Evolutionary conservation across 2,329 filamentous ascomycete species (phyloP).

Genomic region (Sporothrix dimorphospora): DNA sequence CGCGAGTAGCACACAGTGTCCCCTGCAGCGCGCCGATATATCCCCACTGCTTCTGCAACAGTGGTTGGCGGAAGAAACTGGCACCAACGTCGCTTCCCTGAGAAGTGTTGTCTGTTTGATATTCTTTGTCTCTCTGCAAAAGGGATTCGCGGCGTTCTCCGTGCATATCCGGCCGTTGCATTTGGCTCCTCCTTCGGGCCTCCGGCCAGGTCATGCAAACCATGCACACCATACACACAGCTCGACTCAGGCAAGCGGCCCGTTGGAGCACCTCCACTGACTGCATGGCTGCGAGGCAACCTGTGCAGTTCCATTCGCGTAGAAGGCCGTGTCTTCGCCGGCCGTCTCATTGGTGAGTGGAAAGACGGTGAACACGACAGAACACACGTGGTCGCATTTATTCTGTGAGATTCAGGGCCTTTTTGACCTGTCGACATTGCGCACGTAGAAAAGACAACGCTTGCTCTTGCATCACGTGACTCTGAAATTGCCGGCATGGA

Average conservation of each 20-base stretch:
- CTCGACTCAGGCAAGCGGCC: not conserved
- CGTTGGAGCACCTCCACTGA: not conserved
- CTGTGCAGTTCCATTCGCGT: conserved; percentile 1
- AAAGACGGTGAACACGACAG: conserved; percentile 11
- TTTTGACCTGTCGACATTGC: not conserved
- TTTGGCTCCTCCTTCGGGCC: not conserved
- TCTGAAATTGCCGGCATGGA: conserved; percentile 18
- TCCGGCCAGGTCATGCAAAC: not conserved
- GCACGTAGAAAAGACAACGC: not conserved
- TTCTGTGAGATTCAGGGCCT: not conserved
- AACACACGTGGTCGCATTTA: not conserved
- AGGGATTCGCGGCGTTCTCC: not conserved
- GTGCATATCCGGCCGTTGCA: not conserved
- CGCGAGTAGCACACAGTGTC: not conserved
- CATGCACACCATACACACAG: not conserved
- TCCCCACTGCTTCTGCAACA: not conserved
- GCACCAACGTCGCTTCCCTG: not conserved
- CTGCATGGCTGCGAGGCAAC: not conserved
- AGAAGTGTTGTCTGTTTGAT: not conserved
- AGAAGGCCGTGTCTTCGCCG: not conserved
- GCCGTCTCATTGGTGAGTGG: not conserved
- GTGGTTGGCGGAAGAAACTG: not conserved
- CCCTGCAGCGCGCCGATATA: not conserved
- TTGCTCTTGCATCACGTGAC: conserved; percentile 10
- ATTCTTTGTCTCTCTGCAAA: not conserved